These are phyloP conservation scores for Veloboletus limbatus DNA, from an alignment of 1,284 basidiomycete genomes.

Conservation along the genomic window DNA sequence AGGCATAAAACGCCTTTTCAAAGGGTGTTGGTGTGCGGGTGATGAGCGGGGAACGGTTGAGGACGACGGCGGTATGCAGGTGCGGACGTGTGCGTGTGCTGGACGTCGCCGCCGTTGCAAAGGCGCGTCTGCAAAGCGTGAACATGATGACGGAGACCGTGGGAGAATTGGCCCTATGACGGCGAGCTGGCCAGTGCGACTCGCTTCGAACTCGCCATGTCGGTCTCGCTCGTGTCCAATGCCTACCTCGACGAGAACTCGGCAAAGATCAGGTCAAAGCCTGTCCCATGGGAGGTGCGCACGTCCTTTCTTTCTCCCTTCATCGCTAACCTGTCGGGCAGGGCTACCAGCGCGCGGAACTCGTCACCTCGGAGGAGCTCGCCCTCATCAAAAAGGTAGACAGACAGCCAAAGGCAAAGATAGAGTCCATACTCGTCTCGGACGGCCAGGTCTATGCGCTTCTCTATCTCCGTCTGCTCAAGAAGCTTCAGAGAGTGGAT, in stretches of 20 bases:
- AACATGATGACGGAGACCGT: slow-evolving; percentile 5
- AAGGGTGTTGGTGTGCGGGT: slow-evolving; percentile 76
- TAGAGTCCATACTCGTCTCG: slow-evolving; percentile 70
- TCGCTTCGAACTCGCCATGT: slow-evolving; percentile 59
- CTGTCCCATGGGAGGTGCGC: slow-evolving; percentile 92
- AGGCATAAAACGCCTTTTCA: slow-evolving; percentile 83
- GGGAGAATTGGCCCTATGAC: no score
- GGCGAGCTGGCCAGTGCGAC: no score
- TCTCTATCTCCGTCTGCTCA: slow-evolving; percentile 89
- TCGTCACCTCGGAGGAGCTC: slow-evolving; percentile 88
- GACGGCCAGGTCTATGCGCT: slow-evolving; percentile 82
- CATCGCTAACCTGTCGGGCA: slow-evolving; percentile 32
- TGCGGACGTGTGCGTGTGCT: slow-evolving; percentile 22
- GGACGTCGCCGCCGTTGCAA: slow-evolving; percentile 43
- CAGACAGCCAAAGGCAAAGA: slow-evolving; percentile 72
- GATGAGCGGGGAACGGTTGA: slow-evolving; percentile 83
- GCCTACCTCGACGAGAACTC: slow-evolving; percentile 86
- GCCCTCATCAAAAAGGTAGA: slow-evolving; percentile 89
- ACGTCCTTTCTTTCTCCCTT: slow-evolving; percentile 5
- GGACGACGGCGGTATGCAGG: slow-evolving; percentile 59
- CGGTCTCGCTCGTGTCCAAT: slow-evolving; percentile 84
- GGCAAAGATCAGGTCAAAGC: slow-evolving; percentile 84
- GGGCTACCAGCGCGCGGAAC: slow-evolving; percentile 94
- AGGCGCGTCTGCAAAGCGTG: slow-evolving; percentile 23
- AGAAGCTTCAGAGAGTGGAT: slow-evolving; percentile 90